Conservation (phyloP, 139 green algal genomes). For the Picochlorum costavermella region DNA sequence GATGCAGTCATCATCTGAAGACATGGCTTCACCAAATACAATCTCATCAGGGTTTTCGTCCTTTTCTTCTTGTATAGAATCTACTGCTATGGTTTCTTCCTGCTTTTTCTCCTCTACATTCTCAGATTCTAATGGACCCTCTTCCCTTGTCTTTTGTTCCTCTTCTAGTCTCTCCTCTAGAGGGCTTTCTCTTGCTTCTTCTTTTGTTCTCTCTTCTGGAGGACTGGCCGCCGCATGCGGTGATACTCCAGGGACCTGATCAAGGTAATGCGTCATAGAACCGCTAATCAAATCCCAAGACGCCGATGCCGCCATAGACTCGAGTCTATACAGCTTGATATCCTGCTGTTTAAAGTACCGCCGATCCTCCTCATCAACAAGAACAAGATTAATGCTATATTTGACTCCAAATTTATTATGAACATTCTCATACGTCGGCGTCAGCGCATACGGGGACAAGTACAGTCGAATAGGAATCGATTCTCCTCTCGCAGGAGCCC, state of each 20-base stretch:
- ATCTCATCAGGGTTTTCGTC: no score
- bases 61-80: no score
- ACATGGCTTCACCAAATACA: no score
- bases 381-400: constrained; percentile 98
- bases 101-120: no score
- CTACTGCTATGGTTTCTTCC: no score
- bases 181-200: neutral
- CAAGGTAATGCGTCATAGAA: neutral
- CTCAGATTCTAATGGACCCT: no score
- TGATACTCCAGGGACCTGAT: neutral
- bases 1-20: no score
- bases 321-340: constrained; percentile 8
- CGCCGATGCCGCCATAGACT: neutral
- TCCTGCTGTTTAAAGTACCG: constrained; percentile 52
- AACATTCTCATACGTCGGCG: constrained; percentile 87
- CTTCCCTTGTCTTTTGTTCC: no score
- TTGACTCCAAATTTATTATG: constrained; percentile 95
- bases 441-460: constrained; percentile 89
- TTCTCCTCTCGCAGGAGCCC: constrained; percentile 86
- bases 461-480: constrained; percentile 87
- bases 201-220: neutral
- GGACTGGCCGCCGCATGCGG: neutral
- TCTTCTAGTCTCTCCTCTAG: no score
- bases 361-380: constrained; percentile 98
- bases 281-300: constrained; percentile 1